These are phyloP conservation scores for Paragyromitra xinjiangensis DNA, from an alignment of 495 filamentous ascomycete species.

Conservation along the genomic window DNA sequence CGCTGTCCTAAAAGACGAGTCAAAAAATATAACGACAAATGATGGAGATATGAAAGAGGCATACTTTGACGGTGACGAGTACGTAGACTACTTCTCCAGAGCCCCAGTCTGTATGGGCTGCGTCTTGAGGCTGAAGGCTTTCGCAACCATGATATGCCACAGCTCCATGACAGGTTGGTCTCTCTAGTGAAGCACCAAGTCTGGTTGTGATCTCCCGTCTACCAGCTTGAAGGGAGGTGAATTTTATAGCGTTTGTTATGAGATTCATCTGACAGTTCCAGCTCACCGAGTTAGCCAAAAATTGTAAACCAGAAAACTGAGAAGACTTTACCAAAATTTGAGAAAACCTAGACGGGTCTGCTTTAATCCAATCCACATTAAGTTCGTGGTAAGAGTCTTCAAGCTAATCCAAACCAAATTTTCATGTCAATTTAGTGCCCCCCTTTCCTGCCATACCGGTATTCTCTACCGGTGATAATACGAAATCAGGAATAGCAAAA, in stretches of 20 bases:
- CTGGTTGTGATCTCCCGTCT: slow-evolving; percentile 73
- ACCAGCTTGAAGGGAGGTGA: slow-evolving; percentile 65
- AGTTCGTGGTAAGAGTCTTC: slow-evolving; percentile 53
- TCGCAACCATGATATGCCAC: slow-evolving; percentile 50
- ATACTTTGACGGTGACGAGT: slow-evolving; percentile 49
- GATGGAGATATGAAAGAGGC: neutral
- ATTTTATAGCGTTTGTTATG: slow-evolving; percentile 83
- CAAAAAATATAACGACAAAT: slow-evolving; percentile 70
- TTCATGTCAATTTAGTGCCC: neutral
- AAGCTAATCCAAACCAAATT: slow-evolving; percentile 8
- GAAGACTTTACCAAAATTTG: slow-evolving; percentile 49
- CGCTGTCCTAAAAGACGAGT: slow-evolving; percentile 69
- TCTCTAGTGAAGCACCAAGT: slow-evolving; percentile 70
- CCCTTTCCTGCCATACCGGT: neutral
- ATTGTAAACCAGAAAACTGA: neutral
- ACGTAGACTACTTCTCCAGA: slow-evolving; percentile 52
- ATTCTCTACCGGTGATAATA: neutral
- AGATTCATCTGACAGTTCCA: slow-evolving; percentile 58
- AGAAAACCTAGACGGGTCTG: slow-evolving; percentile 54
- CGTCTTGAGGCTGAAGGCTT: slow-evolving; percentile 20
- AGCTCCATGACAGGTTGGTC: slow-evolving; percentile 60
- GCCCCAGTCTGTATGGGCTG: slow-evolving; percentile 45
- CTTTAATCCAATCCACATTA: slow-evolving; percentile 52
- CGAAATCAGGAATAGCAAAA: neutral
- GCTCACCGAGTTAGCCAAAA: slow-evolving; percentile 2